phyloP scores from a whole-genome alignment of 768 basidiomycete species.

The Mycena metata region DNA sequence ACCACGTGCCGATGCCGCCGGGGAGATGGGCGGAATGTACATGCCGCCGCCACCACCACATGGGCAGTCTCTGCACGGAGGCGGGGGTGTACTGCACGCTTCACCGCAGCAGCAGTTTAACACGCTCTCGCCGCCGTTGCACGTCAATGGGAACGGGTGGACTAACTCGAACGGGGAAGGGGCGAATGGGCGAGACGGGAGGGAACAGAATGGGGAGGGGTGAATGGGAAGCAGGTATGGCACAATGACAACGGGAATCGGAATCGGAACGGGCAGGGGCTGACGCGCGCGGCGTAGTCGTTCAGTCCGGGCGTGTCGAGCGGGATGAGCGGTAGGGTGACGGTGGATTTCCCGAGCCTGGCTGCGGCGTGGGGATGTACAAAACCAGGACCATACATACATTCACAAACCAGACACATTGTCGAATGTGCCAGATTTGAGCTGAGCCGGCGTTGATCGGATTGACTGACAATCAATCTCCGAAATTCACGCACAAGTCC shows the following conservation, averaged over 20 bases:
- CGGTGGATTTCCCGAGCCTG: constrained; percentile 30
- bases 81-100: background rate
- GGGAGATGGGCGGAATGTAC: background rate
- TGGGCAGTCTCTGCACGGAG: background rate
- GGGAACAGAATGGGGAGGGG: constrained; percentile 38
- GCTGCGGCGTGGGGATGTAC: too few relatives aligned
- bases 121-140: constrained; percentile 3
- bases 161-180: constrained; percentile 11
- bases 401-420: too few relatives aligned
- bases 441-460: too few relatives aligned
- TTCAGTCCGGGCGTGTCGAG: constrained; percentile 71
- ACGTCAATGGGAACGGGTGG: constrained; percentile 24
- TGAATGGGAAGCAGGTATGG: constrained; percentile 30
- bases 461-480: too few relatives aligned
- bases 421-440: too few relatives aligned
- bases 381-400: too few relatives aligned
- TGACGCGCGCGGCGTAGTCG: constrained; percentile 67
- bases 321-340: background rate
- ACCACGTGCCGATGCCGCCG: constrained; percentile 11
- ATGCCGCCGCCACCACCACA: background rate
- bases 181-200: background rate
- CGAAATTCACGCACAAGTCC: too few relatives aligned
- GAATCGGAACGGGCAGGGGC: constrained; percentile 40
- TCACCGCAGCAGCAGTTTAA: background rate
- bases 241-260: constrained; percentile 39